These are phyloP conservation scores for Stagonosporopsis tanaceti DNA, from an alignment of 2,329 filamentous ascomycete species.

Conservation along the genomic window DNA sequence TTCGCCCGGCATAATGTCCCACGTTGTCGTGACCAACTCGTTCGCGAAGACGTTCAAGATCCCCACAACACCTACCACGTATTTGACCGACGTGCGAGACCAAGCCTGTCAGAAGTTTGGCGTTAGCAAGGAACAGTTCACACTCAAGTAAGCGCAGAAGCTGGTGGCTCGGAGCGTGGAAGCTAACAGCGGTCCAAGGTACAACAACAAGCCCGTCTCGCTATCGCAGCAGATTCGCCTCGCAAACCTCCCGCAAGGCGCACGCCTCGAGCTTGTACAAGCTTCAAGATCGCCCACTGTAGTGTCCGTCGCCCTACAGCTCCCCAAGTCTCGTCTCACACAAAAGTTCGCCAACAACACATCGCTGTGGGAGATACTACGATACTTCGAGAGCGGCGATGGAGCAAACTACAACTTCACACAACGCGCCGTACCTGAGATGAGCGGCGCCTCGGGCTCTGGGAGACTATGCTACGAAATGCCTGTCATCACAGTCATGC, in stretches of 20 bases:
- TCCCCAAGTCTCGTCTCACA: slow-evolving; percentile 76
- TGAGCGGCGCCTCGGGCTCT: slow-evolving; percentile 61
- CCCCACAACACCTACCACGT: slow-evolving; percentile 82
- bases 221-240: slow-evolving; percentile 85
- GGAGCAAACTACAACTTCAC: slow-evolving; percentile 75
- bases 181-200: slow-evolving; percentile 31
- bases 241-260: slow-evolving; percentile 81
- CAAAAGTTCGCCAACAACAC: slow-evolving; percentile 90
- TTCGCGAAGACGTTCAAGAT: slow-evolving; percentile 79
- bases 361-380: slow-evolving; percentile 86
- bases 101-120: slow-evolving; percentile 88
- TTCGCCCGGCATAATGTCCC: slow-evolving; percentile 73
- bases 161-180: not conserved
- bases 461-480: slow-evolving; percentile 89
- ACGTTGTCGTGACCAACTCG: slow-evolving; percentile 86
- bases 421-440: slow-evolving; percentile 76
- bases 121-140: slow-evolving; percentile 74
- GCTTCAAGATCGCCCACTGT: slow-evolving; percentile 84
- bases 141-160: slow-evolving; percentile 72
- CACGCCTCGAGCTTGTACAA: slow-evolving; percentile 90
- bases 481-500: slow-evolving; percentile 84
- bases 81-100: slow-evolving; percentile 83
- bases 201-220: slow-evolving; percentile 83
- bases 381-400: slow-evolving; percentile 79
- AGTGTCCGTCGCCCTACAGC: slow-evolving; percentile 87